Evolutionary conservation across 495 filamentous ascomycete species (phyloP).

Genomic region (Aspergillus funiculosus): DNA sequence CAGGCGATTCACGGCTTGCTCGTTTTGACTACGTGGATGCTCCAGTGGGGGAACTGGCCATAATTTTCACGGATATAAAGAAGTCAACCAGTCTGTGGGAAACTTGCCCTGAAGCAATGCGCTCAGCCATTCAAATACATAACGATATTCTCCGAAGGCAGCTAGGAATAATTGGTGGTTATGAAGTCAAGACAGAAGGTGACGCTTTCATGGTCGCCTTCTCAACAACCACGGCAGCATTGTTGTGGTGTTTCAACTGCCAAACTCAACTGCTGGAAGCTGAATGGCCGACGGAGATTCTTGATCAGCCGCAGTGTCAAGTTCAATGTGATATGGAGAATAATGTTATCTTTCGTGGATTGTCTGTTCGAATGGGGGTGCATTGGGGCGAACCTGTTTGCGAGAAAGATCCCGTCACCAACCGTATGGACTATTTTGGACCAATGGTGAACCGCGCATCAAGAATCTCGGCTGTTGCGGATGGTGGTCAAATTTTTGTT

Average conservation of each 20-base stretch:
- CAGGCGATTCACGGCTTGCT: conserved; percentile 72
- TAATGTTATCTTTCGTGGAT: conserved; percentile 81
- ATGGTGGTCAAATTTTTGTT: conserved; percentile 94
- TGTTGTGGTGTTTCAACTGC: conserved; percentile 94
- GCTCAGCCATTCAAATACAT: conserved; percentile 89
- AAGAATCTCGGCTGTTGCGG: conserved; percentile 87
- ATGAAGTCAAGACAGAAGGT: conserved; percentile 99
- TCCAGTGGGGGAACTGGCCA: conserved; percentile 79
- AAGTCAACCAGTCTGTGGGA: conserved; percentile 98
- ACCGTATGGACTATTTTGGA: conserved; percentile 98
- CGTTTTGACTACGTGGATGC: conserved; percentile 89
- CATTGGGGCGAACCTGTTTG: conserved; percentile 94
- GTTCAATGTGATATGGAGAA: conserved; percentile 77
- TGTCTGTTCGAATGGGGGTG: conserved; percentile 95
- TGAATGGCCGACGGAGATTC: conserved; percentile 87
- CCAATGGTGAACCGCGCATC: conserved; percentile 98
- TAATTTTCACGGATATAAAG: conserved; percentile 99
- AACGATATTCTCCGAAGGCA: conserved; percentile 94
- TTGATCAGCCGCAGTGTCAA: conserved; percentile 78
- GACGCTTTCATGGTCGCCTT: conserved; percentile 99
- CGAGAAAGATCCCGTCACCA: conserved; percentile 90
- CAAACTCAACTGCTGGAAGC: conserved; percentile 81
- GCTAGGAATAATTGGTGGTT: conserved; percentile 87
- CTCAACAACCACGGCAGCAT: conserved; percentile 83
- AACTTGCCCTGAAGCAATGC: conserved; percentile 87